These are phyloP conservation scores for Dillenia suffruticosa DNA, from an alignment of 164 flowering plant species.

Conservation along the genomic window DNA sequence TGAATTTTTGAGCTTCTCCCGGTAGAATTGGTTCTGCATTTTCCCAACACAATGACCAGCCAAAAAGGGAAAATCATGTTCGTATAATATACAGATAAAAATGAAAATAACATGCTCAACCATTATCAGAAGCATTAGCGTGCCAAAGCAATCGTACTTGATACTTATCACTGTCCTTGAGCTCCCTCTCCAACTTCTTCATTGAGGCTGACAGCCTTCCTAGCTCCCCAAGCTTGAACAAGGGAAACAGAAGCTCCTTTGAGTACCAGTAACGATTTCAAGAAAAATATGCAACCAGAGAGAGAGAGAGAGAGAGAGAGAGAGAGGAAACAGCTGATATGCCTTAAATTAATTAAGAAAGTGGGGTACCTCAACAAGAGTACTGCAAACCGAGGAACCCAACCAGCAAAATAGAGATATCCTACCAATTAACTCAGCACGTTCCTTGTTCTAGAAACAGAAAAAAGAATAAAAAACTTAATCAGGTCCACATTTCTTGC, in stretches of 20 bases:
- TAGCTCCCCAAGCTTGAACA: slow-evolving; percentile 73
- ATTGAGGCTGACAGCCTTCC: slow-evolving; percentile 85
- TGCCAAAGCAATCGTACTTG: slow-evolving; percentile 33
- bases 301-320: background rate
- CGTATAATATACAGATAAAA: background rate
- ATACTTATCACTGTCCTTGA: slow-evolving; percentile 51
- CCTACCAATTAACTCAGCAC: slow-evolving; percentile 76
- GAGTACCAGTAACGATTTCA: too few species aligned
- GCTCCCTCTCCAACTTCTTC: slow-evolving; percentile 81
- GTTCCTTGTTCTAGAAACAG: slow-evolving; percentile 72
- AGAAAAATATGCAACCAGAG: too few species aligned
- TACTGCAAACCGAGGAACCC: slow-evolving; percentile 79
- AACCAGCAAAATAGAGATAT: slow-evolving; percentile 94
- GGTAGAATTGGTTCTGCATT: slow-evolving; percentile 72
- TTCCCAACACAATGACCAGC: slow-evolving; percentile 1
- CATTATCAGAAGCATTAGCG: background rate
- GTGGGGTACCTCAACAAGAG: slow-evolving; percentile 75
- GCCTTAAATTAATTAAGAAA: background rate
- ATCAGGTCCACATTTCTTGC: background rate
- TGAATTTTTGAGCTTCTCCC: slow-evolving; percentile 55
- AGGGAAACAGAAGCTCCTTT: background rate
- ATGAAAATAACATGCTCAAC: background rate
- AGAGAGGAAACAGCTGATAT: background rate
- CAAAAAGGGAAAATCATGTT: background rate
- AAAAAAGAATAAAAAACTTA: background rate